Base-by-base conservation (phyloP, 345 rosid species). In the Populus ilicifolia region DNA sequence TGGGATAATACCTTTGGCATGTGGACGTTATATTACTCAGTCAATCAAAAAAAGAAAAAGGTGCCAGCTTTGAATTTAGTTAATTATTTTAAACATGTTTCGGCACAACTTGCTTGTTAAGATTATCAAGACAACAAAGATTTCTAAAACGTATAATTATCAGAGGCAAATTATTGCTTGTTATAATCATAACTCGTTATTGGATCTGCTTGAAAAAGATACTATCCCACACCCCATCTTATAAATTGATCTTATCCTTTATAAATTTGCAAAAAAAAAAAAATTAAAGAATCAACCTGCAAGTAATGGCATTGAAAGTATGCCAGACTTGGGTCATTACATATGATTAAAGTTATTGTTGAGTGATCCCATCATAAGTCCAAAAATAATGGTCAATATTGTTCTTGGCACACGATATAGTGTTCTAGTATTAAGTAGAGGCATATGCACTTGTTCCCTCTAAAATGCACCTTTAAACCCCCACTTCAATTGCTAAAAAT, bases 401-500 rank as follows among this genome's bases (percentile, higher is more conserved):
- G 16, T 36, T n/a, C 38, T 72, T 56, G 33, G n/a, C 39, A 35
- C 5, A n/a, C 36, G 16, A 35, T 16, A n/a, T 6, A 46, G 23
- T 13, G 65, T 35, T 5, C 56, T 14, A 17, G 77, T 12, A 63
- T 64, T 64, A 21, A 69, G 62, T 61, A 30, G 69, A 39, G n/a
- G 12, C 62, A 46, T 64, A 30, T 21, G 33, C 70, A 43, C 54
- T 73, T 14, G 41, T 44, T 70, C 70, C 65, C 65, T n/a, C 36
- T 18, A 62, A 77, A 65, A 77, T 46, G 59, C 54, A 71, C 21
- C 46, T 62, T 25, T 25, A 71, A 69, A 67, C 44, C 52, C 52
- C 36, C 44, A 70, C 38, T 61, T 62, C 20, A 35, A 23, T 68
- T 39, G 63, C 76, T 78, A 78, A 78, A 65, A 36, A 36, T 59